A percentile compares a stretch with the other conserved stretches of the same genome.
Conservation (phyloP, 352 stramenopile genomes). For the Aphanomyces invadans region DNA sequence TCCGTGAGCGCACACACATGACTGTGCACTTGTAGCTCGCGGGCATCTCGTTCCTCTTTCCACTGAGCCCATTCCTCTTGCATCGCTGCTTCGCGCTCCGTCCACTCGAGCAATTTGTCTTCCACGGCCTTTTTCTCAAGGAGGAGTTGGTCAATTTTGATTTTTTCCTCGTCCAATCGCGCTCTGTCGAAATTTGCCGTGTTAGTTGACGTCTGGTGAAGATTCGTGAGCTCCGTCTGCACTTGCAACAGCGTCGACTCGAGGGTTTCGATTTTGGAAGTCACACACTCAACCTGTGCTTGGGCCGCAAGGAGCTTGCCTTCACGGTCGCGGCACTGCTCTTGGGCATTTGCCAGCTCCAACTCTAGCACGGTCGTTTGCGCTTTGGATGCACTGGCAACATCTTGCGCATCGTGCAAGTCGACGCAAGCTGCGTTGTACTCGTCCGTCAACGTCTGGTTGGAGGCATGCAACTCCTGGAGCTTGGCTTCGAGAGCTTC, state of each 20-base stretch:
- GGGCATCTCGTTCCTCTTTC: background rate
- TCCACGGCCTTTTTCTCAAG: background rate
- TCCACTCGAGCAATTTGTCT: background rate
- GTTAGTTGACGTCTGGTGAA: background rate
- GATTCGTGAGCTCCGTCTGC: background rate
- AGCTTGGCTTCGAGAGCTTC: constrained; percentile 36
- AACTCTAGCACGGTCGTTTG: background rate
- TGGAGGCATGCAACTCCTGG: constrained; percentile 26
- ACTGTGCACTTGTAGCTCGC: background rate
- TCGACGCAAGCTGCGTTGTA: background rate
- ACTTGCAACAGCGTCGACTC: background rate
- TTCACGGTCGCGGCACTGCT: background rate
- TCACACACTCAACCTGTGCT: background rate
- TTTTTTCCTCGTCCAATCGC: background rate
- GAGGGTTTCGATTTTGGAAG: background rate
- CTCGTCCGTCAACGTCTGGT: background rate
- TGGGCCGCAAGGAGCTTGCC: background rate
- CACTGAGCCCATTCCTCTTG: background rate
- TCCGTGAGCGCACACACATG: background rate
- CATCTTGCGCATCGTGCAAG: background rate
- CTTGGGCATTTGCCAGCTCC: background rate
- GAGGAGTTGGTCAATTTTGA: background rate
- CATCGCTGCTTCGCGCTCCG: background rate
- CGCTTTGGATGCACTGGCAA: constrained; percentile 22
- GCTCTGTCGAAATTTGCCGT: background rate